Base-by-base conservation (phyloP, 345 rosid genomes). In the Dipteronia dyeriana region DNA sequence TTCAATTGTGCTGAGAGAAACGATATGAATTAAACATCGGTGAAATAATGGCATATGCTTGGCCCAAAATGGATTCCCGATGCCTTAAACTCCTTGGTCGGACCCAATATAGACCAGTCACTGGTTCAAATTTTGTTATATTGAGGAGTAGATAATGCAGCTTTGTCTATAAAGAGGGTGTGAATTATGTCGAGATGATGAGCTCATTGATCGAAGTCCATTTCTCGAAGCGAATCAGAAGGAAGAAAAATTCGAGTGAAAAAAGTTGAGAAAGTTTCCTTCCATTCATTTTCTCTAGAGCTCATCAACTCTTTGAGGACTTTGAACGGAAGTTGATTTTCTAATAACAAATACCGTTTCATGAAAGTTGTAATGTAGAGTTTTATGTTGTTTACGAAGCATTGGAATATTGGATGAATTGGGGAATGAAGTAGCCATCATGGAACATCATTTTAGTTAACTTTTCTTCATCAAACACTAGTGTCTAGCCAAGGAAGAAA, bases 291-390 rank as follows among this genome's bases (percentile, higher is more conserved):
- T 23, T 13, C 13, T 25, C 34, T 17, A 12, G 19, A 0, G 0
- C 41, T 16, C 10, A 56, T 29, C 75, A 83, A 22, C 22, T 16
- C 16, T 23, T 53, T 17, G 0, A 83, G 77, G n/a, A 83, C 54
- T 0, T 1, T 7, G 10, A 41, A 84, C 26, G 84, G 86, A 13
- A 78, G 45, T 26, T 84, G 79, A 14, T 81, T 83, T 70, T 83
- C 83, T 0, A 83, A 65, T 77, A 80, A 66, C 29, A 83, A 11
- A 38, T 83, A 83, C 16, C 54, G 51, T 2, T 13, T 38, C 19
- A 56, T 70, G 22, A 66, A 70, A n/a, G 78, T 68, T 4, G 31
- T 29, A 22, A 17, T 19, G 19, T 59, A 34, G 12, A 9, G 38
- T 26, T 68, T 39, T 5, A 77, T 64, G 7, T 45, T 65, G 4